These are phyloP conservation scores for Ampelocalamus luodianensis DNA, from an alignment of 176 grass and related monocot genomes.

Conservation along the genomic window DNA sequence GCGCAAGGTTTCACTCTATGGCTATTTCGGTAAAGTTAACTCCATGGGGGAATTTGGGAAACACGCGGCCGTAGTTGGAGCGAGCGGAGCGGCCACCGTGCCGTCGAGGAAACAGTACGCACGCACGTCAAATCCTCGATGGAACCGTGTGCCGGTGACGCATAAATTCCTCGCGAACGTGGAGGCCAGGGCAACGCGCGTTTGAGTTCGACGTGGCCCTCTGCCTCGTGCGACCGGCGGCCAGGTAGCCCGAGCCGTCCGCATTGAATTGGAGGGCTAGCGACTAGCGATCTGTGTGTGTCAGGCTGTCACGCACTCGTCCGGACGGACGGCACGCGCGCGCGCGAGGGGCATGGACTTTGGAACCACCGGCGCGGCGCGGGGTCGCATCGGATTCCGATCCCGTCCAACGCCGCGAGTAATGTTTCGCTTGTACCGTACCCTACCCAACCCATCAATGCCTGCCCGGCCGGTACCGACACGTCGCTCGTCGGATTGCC, in stretches of 20 bases:
- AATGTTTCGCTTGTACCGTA: constrained; percentile 30
- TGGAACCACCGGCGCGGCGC: constrained; percentile 33
- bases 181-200: neutral
- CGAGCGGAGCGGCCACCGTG: neutral
- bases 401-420: constrained; percentile 13
- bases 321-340: neutral
- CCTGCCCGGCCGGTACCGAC: constrained; percentile 27
- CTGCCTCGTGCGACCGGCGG: constrained; percentile 12
- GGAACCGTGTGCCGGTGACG: neutral
- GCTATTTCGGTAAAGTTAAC: no score
- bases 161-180: neutral
- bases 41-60: neutral
- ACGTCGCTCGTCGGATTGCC: constrained; percentile 21
- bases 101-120: neutral
- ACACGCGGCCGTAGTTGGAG: neutral
- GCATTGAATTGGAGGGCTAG: neutral
- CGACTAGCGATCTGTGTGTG: neutral
- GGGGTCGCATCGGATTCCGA: neutral
- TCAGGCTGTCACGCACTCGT: constrained; percentile 31
- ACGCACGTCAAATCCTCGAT: neutral
- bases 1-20: no score
- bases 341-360: neutral
- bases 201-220: neutral
- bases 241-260: neutral
- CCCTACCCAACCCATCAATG: constrained; percentile 36